phyloP scores from a whole-genome alignment of 441 rosid genomes.

The Raphanus hybrid region DNA sequence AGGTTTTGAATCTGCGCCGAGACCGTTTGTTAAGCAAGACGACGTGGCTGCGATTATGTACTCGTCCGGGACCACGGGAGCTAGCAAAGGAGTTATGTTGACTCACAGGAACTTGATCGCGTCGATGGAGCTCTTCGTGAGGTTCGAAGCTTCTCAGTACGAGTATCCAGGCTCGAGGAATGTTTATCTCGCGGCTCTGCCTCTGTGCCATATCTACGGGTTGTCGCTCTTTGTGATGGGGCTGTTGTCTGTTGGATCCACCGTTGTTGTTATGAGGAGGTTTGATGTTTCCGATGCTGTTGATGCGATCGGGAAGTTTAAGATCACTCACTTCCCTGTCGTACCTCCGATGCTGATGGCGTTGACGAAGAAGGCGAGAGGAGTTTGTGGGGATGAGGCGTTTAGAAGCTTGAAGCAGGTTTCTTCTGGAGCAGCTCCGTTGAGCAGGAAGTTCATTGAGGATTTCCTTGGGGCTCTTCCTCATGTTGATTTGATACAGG shows the following conservation, averaged over 20 bases:
- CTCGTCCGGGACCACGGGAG: constrained; percentile 89
- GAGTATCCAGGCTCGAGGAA: constrained; percentile 50
- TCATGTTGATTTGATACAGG: constrained; percentile 83
- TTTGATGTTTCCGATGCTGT: constrained; percentile 58
- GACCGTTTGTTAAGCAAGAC: constrained; percentile 66
- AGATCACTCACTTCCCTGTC: constrained; percentile 75
- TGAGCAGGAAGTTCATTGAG: constrained; percentile 55
- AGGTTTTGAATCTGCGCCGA: too few species aligned
- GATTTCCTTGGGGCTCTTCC: constrained; percentile 60
- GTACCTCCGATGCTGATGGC: constrained; percentile 77
- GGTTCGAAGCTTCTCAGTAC: constrained; percentile 83
- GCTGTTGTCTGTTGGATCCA: constrained; percentile 65
- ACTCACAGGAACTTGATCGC: constrained; percentile 81
- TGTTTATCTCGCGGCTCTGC: constrained; percentile 72
- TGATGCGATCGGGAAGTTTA: constrained; percentile 54
- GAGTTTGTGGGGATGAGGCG: constrained; percentile 39
- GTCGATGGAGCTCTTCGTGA: constrained; percentile 70
- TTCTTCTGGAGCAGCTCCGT: constrained; percentile 84
- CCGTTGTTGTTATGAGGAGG: constrained; percentile 74
- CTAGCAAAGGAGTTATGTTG: constrained; percentile 77
- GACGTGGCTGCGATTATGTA: constrained; percentile 79
- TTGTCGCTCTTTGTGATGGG: constrained; percentile 71
- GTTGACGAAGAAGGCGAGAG: constrained; percentile 51
- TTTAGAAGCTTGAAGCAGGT: constrained; percentile 83
- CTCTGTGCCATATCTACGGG: constrained; percentile 92